A percentile compares a stretch with the other conserved stretches of the same genome.
These are phyloP conservation scores for Colletotrichum ledebouriae DNA, from an alignment of 2,329 filamentous ascomycete genomes.

Conservation along the genomic window DNA sequence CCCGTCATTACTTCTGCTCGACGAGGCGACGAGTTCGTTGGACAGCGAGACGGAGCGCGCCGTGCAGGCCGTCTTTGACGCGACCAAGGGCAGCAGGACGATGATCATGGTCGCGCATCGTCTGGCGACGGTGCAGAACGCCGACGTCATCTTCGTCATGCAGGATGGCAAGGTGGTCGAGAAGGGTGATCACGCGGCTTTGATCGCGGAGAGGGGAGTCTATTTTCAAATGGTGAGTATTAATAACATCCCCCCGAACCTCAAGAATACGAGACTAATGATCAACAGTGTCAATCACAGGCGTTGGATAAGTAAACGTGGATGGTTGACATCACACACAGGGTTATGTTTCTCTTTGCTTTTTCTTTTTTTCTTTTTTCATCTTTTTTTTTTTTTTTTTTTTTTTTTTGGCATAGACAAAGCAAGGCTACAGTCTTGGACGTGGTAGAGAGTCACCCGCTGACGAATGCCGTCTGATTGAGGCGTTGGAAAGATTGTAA, in stretches of 20 bases:
- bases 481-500: slow-evolving; percentile 29
- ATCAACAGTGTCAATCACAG: slow-evolving; percentile 38
- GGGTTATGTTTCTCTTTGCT: not conserved
- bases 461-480: not conserved
- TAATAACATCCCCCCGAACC: too few species aligned
- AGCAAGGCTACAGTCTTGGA: slow-evolving; percentile 10
- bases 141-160: slow-evolving; percentile 60
- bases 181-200: slow-evolving; percentile 33
- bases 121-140: slow-evolving; percentile 57
- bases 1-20: slow-evolving; percentile 27
- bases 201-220: slow-evolving; percentile 35
- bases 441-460: slow-evolving; percentile 18
- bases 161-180: slow-evolving; percentile 58
- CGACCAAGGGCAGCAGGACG: slow-evolving; percentile 33
- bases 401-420: slow-evolving; percentile 9
- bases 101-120: slow-evolving; percentile 58
- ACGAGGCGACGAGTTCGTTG: slow-evolving; percentile 37
- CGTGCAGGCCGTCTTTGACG: slow-evolving; percentile 40
- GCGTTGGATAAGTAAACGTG: slow-evolving; percentile 36
- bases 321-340: not conserved
- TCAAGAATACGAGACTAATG: not conserved
- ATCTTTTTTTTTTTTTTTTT: not conserved
- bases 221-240: slow-evolving; percentile 40
- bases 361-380: not conserved
- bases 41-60: slow-evolving; percentile 40